Evolutionary conservation across 2,329 filamentous ascomycete species (phyloP).

Genomic region (Beauveria rudraprayagi): DNA sequence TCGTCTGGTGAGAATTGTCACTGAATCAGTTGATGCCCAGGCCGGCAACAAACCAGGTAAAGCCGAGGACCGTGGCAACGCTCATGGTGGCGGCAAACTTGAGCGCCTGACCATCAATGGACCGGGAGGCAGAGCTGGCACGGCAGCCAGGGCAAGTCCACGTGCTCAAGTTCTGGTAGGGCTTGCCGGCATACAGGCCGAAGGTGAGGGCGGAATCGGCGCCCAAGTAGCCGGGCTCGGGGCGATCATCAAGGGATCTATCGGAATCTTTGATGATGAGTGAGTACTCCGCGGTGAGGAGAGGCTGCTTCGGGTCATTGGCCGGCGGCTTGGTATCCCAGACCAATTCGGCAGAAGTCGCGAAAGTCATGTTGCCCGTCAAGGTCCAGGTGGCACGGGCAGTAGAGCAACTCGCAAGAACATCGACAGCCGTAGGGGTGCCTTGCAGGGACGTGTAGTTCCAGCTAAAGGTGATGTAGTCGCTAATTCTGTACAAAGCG

Average conservation of each 20-base stretch:
- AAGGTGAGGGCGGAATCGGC: conserved; percentile 43
- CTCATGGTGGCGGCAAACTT: conserved; percentile 47
- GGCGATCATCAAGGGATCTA: conserved; percentile 37
- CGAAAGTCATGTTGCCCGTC: conserved; percentile 54
- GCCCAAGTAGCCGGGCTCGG: conserved; percentile 48
- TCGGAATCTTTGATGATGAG: conserved; percentile 55
- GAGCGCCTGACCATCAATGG: conserved; percentile 39
- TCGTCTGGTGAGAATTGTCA: not conserved
- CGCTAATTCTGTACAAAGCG: conserved; percentile 52
- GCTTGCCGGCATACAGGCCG: conserved; percentile 46
- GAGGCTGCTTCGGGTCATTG: conserved; percentile 35
- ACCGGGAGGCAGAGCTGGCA: conserved; percentile 37
- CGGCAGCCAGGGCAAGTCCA: conserved; percentile 50
- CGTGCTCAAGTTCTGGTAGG: conserved; percentile 42
- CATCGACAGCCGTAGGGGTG: conserved; percentile 51
- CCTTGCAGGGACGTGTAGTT: conserved; percentile 56
- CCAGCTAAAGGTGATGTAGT: conserved; percentile 53
- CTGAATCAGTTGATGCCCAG: conserved; percentile 28
- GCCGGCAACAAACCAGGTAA: conserved; percentile 57
- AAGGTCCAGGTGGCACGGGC: conserved; percentile 50
- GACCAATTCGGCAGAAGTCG: conserved; percentile 40
- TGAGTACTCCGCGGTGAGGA: conserved; percentile 50
- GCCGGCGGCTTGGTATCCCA: conserved; percentile 51
- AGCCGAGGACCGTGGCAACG: conserved; percentile 48
- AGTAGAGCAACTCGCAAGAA: conserved; percentile 48